A percentile compares a stretch with the other conserved stretches of the same genome.
Evolutionary conservation across 2,329 filamentous ascomycete species (phyloP).

Genomic region (Anisogramma anomala): DNA sequence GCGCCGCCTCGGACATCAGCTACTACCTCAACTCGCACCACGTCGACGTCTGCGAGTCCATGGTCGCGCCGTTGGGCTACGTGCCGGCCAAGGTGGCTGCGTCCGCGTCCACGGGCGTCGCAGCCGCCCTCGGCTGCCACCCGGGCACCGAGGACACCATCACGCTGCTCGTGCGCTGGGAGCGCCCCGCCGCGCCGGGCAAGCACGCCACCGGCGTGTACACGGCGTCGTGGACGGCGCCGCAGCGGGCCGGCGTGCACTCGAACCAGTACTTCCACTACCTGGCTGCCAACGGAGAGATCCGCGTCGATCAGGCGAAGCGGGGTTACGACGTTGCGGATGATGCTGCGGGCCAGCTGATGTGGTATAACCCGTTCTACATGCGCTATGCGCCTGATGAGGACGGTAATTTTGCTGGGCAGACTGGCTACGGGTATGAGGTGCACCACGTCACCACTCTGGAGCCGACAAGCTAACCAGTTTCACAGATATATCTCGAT

Average conservation of each 20-base stretch:
- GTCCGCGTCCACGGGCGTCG: conserved; percentile 66
- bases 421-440: conserved; percentile 64
- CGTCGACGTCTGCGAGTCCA: conserved; percentile 82
- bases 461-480: neutral
- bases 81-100: conserved; percentile 69
- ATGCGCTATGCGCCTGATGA: conserved; percentile 93
- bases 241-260: conserved; percentile 86
- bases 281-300: conserved; percentile 71
- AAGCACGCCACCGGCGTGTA: conserved; percentile 80
- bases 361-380: conserved; percentile 92
- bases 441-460: neutral
- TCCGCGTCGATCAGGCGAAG: conserved; percentile 86
- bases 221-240: conserved; percentile 89
- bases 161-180: conserved; percentile 80
- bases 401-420: conserved; percentile 85
- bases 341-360: conserved; percentile 56
- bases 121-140: conserved; percentile 66
- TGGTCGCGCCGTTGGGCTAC: conserved; percentile 65
- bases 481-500: conserved; percentile 62
- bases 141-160: conserved; percentile 85
- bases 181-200: conserved; percentile 53
- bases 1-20: conserved; percentile 81
- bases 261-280: conserved; percentile 97
- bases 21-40: conserved; percentile 97
- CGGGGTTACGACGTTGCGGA: conserved; percentile 91